Evolutionary conservation across 2,329 filamentous ascomycete genomes (phyloP), one percentile per base, ranked within the genome.

Genomic region (Colletotrichum brevisporum): DNA sequence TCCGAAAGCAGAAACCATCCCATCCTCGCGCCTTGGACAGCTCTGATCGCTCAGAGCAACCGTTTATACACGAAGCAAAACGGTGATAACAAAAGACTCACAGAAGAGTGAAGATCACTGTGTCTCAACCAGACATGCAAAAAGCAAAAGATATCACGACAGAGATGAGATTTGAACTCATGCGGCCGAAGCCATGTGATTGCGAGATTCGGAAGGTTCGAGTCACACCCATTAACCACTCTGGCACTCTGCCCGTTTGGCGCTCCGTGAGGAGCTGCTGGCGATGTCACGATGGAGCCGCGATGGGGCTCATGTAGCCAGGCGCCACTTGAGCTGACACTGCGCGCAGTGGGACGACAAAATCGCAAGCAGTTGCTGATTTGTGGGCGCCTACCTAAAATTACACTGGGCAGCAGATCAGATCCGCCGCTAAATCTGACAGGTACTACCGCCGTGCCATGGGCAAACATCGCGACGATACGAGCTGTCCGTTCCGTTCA

Each of bases 151-250:
- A 13, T 10, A 5, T 9, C 27, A 53, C 63, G 56, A 66, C 63
- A 66, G 63, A 66, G 63, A 64, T 64, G 62, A 54, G 48, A 66
- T 54, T 61, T 61, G 63, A 66, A 66, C 55, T 61, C 63, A 61
- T 48, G 63, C 55, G 63, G 63, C 55, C 63, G 56, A 61, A 66
- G 63, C 63, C 63, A 66, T 66, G 57, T 60, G 55, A 66, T 64
- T 36, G 54, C 62, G 50, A 66, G 50, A 39, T 50, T 10, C 26
- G 2, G 24, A 21, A 16, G 6, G 47, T 66, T 66, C 63, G 62
- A 64, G 62, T 64, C 62, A 64, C 55, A 64, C 62, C 62, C 54
- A 64, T 64, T 64, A 64, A 64, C 62, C 62, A 64, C 62, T 64
- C 62, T 64, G 54, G 62, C 62, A 64, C 62, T 59, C 62, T 64